Base-by-base conservation (phyloP, 2,329 filamentous ascomycete species). In the Aureobasidium sp. region DNA sequence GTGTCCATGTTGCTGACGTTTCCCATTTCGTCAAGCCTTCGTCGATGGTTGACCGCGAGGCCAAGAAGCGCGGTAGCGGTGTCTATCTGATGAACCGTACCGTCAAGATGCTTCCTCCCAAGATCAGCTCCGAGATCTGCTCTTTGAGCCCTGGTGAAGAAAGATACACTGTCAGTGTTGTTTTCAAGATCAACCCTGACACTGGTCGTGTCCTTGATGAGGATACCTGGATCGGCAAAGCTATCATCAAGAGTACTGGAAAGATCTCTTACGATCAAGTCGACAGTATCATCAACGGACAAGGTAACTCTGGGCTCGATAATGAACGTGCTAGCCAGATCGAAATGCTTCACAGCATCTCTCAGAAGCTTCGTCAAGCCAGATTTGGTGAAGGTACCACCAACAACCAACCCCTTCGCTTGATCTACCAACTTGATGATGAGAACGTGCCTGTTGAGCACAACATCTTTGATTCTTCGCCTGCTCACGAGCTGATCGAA, bases 401-500 rank as follows among this genome's bases (percentile, higher is more conserved):
- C 66, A 85, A 89, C 13, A 89, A 96, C 68, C 89, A 92, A 37
- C 87, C 93, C 44, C 84, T 99, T 58, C 89, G 94, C 62, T 82
- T 99, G 50, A 80, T 97, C 64, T 91, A 96, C 75, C 92, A 96
- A 76, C 82, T 97, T 44, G 94, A 99, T 68, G 94, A 99, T 68
- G 94, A 99, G 80, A 97, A 97, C 74, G 91, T 97, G 59, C 94
- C 93, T 2, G 92, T 97, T 44, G 91, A 96, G 77, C 85, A 91
- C 73, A 99, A 97, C 77, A 89, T 99, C 66, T 99, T 97, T 71
- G 88, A 97, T 73, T 93, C 90, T 34, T 91, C 90, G 13, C 81
- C 87, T 10, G 90, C 92, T 3, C 91, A 95, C 65, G 93, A 97
- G 77, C 84, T 97, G 65, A 90, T 97, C 48, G 94, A 99, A 74